Evolutionary conservation across 2,329 filamentous ascomycete species (phyloP).

Genomic region (Seiridium cupressi): DNA sequence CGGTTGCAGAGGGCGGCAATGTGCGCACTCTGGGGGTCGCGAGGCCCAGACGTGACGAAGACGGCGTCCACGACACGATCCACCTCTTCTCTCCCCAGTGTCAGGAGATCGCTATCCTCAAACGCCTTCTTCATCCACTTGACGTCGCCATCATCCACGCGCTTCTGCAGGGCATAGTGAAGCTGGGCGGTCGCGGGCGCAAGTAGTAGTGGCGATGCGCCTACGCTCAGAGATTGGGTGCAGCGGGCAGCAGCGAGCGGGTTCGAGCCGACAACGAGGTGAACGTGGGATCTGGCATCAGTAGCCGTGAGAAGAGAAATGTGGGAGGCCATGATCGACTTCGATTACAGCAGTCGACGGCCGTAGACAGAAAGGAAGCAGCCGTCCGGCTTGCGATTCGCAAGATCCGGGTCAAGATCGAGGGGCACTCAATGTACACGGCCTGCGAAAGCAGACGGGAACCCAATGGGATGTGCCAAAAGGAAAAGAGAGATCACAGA

Average conservation of each 20-base stretch:
- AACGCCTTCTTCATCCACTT: conserved; percentile 67
- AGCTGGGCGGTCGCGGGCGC: conserved; percentile 63
- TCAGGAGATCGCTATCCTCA: conserved; percentile 67
- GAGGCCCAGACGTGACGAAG: conserved; percentile 70
- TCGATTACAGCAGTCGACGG: background rate
- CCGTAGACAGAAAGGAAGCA: background rate
- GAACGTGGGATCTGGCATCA: conserved; percentile 68
- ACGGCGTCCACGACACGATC: conserved; percentile 82
- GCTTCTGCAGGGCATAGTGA: conserved; percentile 57
- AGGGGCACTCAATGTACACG: background rate
- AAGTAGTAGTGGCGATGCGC: conserved; percentile 77
- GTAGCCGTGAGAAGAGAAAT: conserved; percentile 68
- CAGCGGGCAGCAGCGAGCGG: conserved; percentile 84
- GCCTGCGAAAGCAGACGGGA: background rate
- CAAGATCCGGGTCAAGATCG: background rate
- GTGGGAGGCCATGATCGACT: conserved; percentile 19
- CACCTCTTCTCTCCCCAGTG: conserved; percentile 77
- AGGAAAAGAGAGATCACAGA: background rate
- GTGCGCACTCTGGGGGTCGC: conserved; percentile 45
- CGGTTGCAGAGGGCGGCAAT: conserved; percentile 75
- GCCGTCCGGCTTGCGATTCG: background rate
- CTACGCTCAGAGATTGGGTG: conserved; percentile 74
- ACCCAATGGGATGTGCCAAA: background rate
- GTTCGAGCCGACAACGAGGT: conserved; percentile 84
- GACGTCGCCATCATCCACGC: conserved; percentile 65